Evolutionary conservation across 345 rosid genomes (phyloP), one percentile per base, ranked within the genome.

Genomic region (Anacardium occidentale): DNA sequence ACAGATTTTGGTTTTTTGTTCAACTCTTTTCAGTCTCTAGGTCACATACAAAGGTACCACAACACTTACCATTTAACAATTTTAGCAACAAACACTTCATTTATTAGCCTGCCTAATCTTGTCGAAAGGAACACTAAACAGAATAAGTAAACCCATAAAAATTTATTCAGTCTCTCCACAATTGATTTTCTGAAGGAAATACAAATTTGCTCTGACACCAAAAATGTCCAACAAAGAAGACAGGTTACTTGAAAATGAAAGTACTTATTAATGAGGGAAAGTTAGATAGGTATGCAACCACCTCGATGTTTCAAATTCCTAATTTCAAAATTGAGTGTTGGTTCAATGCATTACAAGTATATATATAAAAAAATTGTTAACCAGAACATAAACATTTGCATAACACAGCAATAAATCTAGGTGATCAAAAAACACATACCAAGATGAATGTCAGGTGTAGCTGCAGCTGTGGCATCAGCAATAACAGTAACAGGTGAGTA

Each of bases 391-490:
- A 34, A 45, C 10, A 18, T 22, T 69, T 57, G 64, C 44, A 59
- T 15, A 53, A 6, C 21, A 61, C 13, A 50, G 48, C 52, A 58
- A 6, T 18, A 45, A 75, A 6, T 37, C 21, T 26, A 18, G 48
- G 11, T 8, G 10, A 21, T 51, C 53, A 56, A 57, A 70, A 60
- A 13, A 62, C 22, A 15, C 77, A 32, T 82, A 90, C 97, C 94
- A 10, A 32, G 64, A 71, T 92, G 99, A 24, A 94, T 69, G 24
- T 89, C 90, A 44, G 89, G 87, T 52, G 98, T 85, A 17, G 91
- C 88, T 76, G 98, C 98, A 61, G 98, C 97, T 0, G 99, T 94
- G 70, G 96, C 97, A 85, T 94, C 96, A 17, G 68, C 52, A 40
- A 94, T 80, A 62, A 92, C 90, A 34, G 85, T 75, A 67, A 92